Conservation (phyloP, 2,329 filamentous ascomycete species). For the Aspergillus tubingensis region DNA sequence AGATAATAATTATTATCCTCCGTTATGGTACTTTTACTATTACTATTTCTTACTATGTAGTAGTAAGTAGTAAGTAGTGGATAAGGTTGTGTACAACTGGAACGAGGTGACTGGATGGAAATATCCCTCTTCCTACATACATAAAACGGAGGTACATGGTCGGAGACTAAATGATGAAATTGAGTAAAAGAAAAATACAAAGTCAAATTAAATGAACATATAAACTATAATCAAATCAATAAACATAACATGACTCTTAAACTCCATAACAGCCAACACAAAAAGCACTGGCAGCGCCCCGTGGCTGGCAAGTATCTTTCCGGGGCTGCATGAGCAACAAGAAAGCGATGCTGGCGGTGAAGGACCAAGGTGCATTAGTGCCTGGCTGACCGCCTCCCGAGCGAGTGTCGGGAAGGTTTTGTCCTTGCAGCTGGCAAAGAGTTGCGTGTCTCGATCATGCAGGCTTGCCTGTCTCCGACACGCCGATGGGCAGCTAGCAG, state of each 20-base stretch:
- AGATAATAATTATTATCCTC: not conserved
- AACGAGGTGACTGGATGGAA: slow-evolving; percentile 3
- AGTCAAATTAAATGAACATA: not conserved
- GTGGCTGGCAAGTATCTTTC: slow-evolving; percentile 12
- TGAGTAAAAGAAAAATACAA: not conserved
- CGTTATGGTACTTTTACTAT: not conserved
- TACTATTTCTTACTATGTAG: too few relatives aligned
- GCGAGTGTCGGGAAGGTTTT: slow-evolving; percentile 27
- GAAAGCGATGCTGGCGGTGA: slow-evolving; percentile 17
- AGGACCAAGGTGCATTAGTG: slow-evolving; percentile 14
- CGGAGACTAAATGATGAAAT: not conserved
- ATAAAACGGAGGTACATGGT: not conserved
- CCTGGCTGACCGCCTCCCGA: slow-evolving; percentile 32
- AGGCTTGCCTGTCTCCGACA: slow-evolving; percentile 2
- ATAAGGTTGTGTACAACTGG: slow-evolving; percentile 4
- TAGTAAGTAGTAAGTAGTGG: not conserved
- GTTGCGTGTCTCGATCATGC: slow-evolving; percentile 17
- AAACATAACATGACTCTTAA: not conserved
- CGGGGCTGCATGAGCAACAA: slow-evolving; percentile 10
- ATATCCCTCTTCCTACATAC: not conserved
- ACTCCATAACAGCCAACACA: not conserved
- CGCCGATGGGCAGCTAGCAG: not conserved
- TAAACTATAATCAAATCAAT: not conserved
- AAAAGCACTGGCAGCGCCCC: slow-evolving; percentile 9
- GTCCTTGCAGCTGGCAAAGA: slow-evolving; percentile 26